Evolutionary conservation across 177 flowering plant species (phyloP).

Genomic region (Telopea speciosissima): DNA sequence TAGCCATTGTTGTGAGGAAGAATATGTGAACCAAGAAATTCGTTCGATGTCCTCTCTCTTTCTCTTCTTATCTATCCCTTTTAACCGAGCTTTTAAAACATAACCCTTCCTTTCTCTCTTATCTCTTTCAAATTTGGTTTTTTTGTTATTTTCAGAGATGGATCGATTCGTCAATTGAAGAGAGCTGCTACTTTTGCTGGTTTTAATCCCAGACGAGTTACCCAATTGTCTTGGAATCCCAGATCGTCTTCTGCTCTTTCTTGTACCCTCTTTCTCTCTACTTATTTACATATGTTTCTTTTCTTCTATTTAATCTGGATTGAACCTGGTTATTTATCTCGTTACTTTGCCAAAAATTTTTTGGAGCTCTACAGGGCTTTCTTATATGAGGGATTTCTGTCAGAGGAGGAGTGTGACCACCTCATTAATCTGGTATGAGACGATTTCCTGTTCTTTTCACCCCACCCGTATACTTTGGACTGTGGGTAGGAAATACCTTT

Average conservation of each 20-base stretch:
- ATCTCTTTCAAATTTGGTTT: slow-evolving; percentile 1
- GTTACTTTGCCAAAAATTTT: not conserved
- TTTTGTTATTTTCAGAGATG: slow-evolving; percentile 25
- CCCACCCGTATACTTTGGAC: not conserved
- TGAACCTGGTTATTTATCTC: not conserved
- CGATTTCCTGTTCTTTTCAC: not conserved
- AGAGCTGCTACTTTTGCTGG: slow-evolving; percentile 17
- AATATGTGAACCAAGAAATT: too few relatives aligned
- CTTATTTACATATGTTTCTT: not conserved
- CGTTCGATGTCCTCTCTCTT: too few relatives aligned
- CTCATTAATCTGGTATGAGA: slow-evolving; percentile 52
- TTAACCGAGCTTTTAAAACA: too few relatives aligned
- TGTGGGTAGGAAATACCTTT: too few relatives aligned
- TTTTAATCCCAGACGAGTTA: slow-evolving; percentile 77
- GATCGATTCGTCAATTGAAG: slow-evolving; percentile 42
- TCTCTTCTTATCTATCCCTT: too few relatives aligned
- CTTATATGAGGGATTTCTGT: slow-evolving; percentile 53
- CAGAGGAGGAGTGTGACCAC: slow-evolving; percentile 88
- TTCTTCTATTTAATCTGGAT: not conserved
- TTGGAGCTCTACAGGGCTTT: slow-evolving; percentile 55
- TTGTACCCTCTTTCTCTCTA: not conserved
- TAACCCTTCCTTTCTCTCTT: slow-evolving; percentile 11
- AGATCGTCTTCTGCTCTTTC: slow-evolving; percentile 36
- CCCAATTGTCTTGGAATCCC: slow-evolving; percentile 87
- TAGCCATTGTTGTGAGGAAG: too few relatives aligned